Percentiles rank a stretch among this genome's conserved stretches.
Conservation (phyloP, 805 yeast genomes). For the Nakazawaea peltata region DNA sequence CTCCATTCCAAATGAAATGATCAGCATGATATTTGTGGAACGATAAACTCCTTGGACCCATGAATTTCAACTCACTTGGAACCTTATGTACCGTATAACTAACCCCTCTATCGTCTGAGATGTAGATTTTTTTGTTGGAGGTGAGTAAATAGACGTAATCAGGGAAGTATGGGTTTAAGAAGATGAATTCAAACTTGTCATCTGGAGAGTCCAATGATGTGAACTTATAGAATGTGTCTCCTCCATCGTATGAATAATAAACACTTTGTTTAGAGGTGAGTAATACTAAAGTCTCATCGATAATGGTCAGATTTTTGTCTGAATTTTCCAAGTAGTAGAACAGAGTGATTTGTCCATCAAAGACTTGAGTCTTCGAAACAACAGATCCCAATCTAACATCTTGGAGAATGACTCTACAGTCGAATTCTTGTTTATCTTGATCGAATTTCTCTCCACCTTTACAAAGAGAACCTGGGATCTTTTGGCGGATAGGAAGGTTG, state of each 20-base stretch:
- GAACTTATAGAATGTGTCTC: conserved; percentile 33
- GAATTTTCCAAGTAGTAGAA: conserved; percentile 58
- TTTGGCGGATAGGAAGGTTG: conserved; percentile 17
- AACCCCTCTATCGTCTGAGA: conserved; percentile 63
- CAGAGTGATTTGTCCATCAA: conserved; percentile 45
- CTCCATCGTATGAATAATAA: conserved; percentile 68
- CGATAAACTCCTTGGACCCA: conserved; percentile 33
- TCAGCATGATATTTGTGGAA: conserved; percentile 53
- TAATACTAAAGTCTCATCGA: conserved; percentile 60
- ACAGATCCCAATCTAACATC: conserved; percentile 21
- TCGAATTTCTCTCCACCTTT: conserved; percentile 15
- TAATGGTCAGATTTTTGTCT: conserved; percentile 20
- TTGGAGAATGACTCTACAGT: conserved; percentile 25
- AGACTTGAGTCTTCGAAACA: conserved; percentile 27
- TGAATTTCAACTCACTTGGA: conserved; percentile 41
- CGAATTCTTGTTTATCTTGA: conserved; percentile 20
- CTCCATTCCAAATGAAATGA: conserved; percentile 65
- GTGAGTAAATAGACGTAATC: conserved; percentile 52
- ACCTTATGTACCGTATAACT: conserved; percentile 37
- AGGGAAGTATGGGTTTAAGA: conserved; percentile 50
- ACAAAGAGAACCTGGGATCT: conserved; percentile 21
- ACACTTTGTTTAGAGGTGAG: conserved; percentile 43
- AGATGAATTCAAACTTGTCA: conserved; percentile 42
- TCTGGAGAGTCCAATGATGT: conserved; percentile 22
- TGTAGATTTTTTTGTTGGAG: conserved; percentile 37